Evolutionary conservation across 768 basidiomycete species (phyloP), one percentile per base, ranked within the genome.

Genomic region (Lentinus tigrinus): DNA sequence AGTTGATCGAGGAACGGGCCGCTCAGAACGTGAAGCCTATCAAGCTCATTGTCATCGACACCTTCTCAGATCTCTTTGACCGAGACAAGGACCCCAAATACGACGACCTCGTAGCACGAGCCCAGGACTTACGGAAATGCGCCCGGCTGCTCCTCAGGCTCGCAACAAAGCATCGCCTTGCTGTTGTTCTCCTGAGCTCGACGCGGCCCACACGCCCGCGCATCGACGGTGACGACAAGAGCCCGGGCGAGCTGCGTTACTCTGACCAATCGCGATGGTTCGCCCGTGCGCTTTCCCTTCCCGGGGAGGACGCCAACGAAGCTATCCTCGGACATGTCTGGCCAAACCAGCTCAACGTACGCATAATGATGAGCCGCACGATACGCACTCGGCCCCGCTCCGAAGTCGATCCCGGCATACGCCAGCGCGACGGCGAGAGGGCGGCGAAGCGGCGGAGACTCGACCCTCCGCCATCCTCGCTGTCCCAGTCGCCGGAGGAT

Each of bases 281-380:
- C 69, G 81, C 79, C 39, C 81, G 86, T 17, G 83, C 84, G 23
- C 79, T 85, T 64, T 82, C 75, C 52, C 68, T 83, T 23, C 78
- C 82, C 0, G 83, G 83, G 2, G 84, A 85, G 57, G 75, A 80
- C 56, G 72, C 70, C 44, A 93, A 94, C 67, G 90, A 96, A 72
- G 93, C 91, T 0, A 84, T 82, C 38, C 75, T 98, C 2, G 95
- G 95, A 3, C 84, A 97, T 50, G 87, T 85, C 9, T 98, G 96
- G 96, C 90, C 95, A 16, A 98, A 96, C 71, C 89, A 93, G 66
- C 78, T 98, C 56, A 95, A 96, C 64, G 81, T 80, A 4, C 83
- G 96, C 23, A 81, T 98, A 46, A 87, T 96, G 79, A 80, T 97
- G 51, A 83, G 81, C 43, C 82, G 92, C 28, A 95, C 94, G 0